Evolutionary conservation across 1,284 basidiomycete species (phyloP), one percentile per base, ranked within the genome.

Genomic region (Flammula alnicola): DNA sequence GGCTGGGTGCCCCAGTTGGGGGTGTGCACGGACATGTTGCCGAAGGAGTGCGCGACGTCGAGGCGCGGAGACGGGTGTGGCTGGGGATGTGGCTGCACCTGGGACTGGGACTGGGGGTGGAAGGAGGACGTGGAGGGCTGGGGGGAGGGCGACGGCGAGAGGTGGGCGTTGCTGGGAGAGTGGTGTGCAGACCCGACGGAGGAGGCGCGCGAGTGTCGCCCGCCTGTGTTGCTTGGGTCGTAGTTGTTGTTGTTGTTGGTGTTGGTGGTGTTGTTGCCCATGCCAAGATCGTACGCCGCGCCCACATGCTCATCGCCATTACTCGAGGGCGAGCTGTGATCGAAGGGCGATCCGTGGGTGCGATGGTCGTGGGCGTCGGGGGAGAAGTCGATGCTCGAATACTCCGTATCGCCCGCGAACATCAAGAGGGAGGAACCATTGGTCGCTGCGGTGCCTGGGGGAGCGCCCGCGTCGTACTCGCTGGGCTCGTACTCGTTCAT

Each of bases 291-390:
- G 49, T 44, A 52, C 17, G 40, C 43, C 23, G 42, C 23, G 22
- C 40, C 49, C 8, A 30, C 27, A 41, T 40, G 35, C 11, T 30
- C 44, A 30, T 53, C 55, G 36, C 77, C 78, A 50, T 76, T 77
- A 62, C 81, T 83, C 3, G 83, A 86, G 1, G 86, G 86, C 0
- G 86, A 87, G 51, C 77, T 75, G 61, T 84, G 81, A 59, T 86
- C 82, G 51, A 68, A 70, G 3, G 69, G 59, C 17, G 63, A 60
- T 19, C 55, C 59, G 19, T 52, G 45, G 8, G 51, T 30, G 43
- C 61, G 46, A 41, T 51, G 48, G n/a, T n/a, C n/a, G 36, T 44
- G 32, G 36, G 35, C 29, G 47, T 52, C 72, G 67, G 47, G 30
- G 8, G 51, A 35, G 19, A 30, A 17, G 5, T n/a, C n/a, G n/a